These are phyloP conservation scores for Fusarium fujikuroi DNA, from an alignment of 2,329 filamentous ascomycete species.

Conservation along the genomic window DNA sequence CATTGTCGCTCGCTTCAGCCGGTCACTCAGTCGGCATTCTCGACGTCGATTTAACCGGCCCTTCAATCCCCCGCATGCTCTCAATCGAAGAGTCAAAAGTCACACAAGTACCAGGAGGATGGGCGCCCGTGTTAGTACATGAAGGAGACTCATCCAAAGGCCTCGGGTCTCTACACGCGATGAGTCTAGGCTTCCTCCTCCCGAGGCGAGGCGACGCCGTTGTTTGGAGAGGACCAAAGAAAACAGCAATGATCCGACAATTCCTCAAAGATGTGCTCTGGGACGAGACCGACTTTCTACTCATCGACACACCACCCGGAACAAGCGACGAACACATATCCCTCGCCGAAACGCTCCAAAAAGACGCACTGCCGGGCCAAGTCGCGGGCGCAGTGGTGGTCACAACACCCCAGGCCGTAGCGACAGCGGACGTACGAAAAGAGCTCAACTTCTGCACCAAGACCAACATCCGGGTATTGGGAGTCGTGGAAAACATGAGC, in stretches of 20 bases:
- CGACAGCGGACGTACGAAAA: constrained; percentile 92
- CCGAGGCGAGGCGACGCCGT: constrained; percentile 87
- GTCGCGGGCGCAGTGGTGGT: constrained; percentile 92
- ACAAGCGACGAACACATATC: constrained; percentile 98
- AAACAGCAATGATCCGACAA: constrained; percentile 98
- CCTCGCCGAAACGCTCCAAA: constrained; percentile 84
- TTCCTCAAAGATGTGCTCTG: constrained; percentile 93
- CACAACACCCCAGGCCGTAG: constrained; percentile 94
- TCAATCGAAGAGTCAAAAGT: constrained; percentile 90
- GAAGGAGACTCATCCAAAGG: constrained; percentile 61
- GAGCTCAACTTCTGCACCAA: constrained; percentile 94
- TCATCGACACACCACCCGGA: constrained; percentile 95
- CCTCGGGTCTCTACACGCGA: constrained; percentile 78
- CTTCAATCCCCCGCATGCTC: constrained; percentile 95
- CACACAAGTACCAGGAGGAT: constrained; percentile 88
- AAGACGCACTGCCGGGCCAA: constrained; percentile 70
- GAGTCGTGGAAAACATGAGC: constrained; percentile 97
- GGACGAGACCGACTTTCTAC: constrained; percentile 86
- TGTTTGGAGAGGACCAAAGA: constrained; percentile 97
- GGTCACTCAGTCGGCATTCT: constrained; percentile 94
- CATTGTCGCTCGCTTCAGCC: constrained; percentile 84
- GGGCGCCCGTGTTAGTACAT: constrained; percentile 90
- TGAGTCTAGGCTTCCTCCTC: constrained; percentile 93
- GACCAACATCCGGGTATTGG: constrained; percentile 80
- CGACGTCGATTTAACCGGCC: constrained; percentile 95